A percentile compares a stretch with the other conserved stretches of the same genome.
Evolutionary conservation across 345 rosid species (phyloP).

Genomic region (Sonneratia caseolaris): DNA sequence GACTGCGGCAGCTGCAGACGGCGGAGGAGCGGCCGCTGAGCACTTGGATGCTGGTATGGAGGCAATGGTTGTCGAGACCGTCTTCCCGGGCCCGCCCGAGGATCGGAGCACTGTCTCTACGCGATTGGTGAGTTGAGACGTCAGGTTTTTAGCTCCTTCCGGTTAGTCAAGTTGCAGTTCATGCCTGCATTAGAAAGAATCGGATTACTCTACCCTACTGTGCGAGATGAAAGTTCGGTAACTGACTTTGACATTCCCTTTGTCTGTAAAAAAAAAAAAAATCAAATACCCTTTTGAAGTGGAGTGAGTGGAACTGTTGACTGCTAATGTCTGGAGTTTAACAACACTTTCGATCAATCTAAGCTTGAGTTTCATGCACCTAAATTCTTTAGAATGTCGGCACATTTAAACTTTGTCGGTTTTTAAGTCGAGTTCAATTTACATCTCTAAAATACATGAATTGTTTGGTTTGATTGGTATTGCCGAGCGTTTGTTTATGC

Average conservation of each 20-base stretch:
- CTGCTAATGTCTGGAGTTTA: background rate
- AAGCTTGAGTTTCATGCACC: background rate
- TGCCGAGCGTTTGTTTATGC: background rate
- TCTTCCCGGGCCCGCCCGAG: slow-evolving; percentile 49
- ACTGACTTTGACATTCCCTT: background rate
- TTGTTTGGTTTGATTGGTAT: background rate
- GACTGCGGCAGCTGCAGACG: slow-evolving; percentile 88
- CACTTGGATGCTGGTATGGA: slow-evolving; percentile 46
- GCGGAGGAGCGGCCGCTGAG: slow-evolving; percentile 73
- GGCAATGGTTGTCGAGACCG: slow-evolving; percentile 83
- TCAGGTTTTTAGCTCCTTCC: background rate
- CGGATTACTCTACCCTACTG: background rate
- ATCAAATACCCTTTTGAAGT: background rate
- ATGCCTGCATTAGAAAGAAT: background rate
- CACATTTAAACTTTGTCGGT: background rate
- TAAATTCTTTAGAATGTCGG: background rate
- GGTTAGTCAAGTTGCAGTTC: background rate
- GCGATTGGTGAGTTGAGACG: slow-evolving; percentile 45
- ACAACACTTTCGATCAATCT: background rate
- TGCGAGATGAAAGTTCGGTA: background rate
- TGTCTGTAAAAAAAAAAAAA: background rate
- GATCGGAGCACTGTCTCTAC: slow-evolving; percentile 61
- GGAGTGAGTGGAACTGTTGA: background rate
- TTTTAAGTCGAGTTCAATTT: background rate
- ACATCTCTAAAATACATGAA: background rate